Evolutionary conservation across 2,329 filamentous ascomycete genomes (phyloP), one percentile per base, ranked within the genome.

Genomic region (Aspergillus quadricinctus): DNA sequence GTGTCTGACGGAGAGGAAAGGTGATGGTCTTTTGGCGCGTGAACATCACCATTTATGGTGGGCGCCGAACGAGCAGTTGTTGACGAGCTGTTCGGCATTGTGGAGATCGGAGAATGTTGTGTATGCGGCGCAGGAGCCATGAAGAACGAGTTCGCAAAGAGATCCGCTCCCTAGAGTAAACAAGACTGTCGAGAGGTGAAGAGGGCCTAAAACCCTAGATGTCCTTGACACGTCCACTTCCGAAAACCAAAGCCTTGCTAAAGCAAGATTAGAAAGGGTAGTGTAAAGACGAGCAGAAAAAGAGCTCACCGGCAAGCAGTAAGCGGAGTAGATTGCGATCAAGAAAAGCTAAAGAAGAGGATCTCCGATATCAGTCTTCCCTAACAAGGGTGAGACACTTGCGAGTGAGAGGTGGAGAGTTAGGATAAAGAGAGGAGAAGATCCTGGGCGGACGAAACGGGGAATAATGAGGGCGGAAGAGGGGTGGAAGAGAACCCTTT

Each of bases 41-140:
- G 57, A 50, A 60, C 53, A 27, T 61, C 65, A 58, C 71, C 69
- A 56, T 71, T 71, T 19, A 66, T 70, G 52, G 65, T 23, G 43
- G 43, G 52, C 57, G 59, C 63, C 56, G 64, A 63, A 57, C 66
- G 61, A 55, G 58, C 51, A 28, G 64, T 59, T 46, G 57, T 41
- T 57, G 68, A 61, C 60, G 58, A 56, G 56, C 63, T 62, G 54
- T 65, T 64, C 60, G 68, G 64, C 70, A 71, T 70, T 57, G 57
- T 66, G 63, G 60, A 62, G 56, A 45, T 57, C 52, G 59, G 55
- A 54, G 62, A 63, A 61, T 61, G 58, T 55, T 66, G 63, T 45
- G 66, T 62, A 45, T 62, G 54, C 27, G 21, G 43, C 21, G 59
- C 62, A 49, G 60, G 52, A 43, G 61, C 52, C 59, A 64, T 60